Conservation (phyloP, 2,329 filamentous ascomycete species). For the Aspergillus sp. region DNA sequence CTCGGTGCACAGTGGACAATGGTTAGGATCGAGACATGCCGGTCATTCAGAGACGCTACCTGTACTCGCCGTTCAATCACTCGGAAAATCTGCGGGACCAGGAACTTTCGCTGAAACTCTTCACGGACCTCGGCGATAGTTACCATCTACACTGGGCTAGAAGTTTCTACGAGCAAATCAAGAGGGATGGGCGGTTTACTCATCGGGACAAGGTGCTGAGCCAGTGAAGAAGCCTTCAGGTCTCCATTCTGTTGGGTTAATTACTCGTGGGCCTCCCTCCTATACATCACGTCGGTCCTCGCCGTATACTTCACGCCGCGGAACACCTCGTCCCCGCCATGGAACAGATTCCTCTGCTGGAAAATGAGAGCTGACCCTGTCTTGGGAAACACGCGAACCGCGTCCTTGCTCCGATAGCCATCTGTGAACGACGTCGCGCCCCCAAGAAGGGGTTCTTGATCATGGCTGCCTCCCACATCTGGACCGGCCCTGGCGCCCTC, state of each 20-base stretch:
- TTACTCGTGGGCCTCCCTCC: neutral
- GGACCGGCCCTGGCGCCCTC: constrained; percentile 11
- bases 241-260: neutral
- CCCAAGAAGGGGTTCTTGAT: constrained; percentile 40
- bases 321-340: constrained; percentile 55
- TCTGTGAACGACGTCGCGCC: constrained; percentile 55
- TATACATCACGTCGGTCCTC: constrained; percentile 58
- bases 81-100: constrained; percentile 34
- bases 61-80: constrained; percentile 40
- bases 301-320: constrained; percentile 55
- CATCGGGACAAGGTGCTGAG: constrained; percentile 26
- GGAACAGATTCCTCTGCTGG: constrained; percentile 53
- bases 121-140: constrained; percentile 15
- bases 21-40: constrained; percentile 28
- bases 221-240: constrained; percentile 2
- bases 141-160: constrained; percentile 21
- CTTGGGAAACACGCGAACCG: constrained; percentile 47
- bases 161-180: constrained; percentile 19
- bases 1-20: constrained; percentile 25
- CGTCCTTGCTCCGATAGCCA: constrained; percentile 28
- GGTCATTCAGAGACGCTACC: constrained; percentile 25
- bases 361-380: constrained; percentile 55
- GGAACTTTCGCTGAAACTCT: constrained; percentile 17
- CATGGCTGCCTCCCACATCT: constrained; percentile 5
- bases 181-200: constrained; percentile 24